Conservation (phyloP, 768 basidiomycete genomes). For the Kwoniella bestiolae region DNA sequence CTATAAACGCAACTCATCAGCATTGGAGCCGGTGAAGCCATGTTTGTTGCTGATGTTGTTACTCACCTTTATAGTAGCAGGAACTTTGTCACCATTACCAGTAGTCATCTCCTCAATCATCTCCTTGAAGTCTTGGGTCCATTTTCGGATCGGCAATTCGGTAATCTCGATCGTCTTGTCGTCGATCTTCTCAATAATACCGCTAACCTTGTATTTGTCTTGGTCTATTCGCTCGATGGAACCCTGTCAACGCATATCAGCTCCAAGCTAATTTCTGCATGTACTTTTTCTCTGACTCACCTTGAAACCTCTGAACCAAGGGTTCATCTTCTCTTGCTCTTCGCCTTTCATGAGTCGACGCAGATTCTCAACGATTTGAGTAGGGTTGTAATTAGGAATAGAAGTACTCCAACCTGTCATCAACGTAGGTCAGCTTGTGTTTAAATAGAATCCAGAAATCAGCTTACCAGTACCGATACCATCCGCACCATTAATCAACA, state of each 20-base stretch:
- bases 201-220: constrained; percentile 78
- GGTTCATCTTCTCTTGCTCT: constrained; percentile 80
- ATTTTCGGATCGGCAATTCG: constrained; percentile 90
- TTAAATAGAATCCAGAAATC: not conserved
- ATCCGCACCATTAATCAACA: constrained; percentile 91
- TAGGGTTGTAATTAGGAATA: constrained; percentile 89
- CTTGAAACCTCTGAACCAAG: constrained; percentile 95
- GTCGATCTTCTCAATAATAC: constrained; percentile 73
- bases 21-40: not conserved
- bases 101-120: constrained; percentile 83
- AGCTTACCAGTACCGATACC: constrained; percentile 91
- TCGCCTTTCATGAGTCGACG: constrained; percentile 83
- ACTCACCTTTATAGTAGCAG: constrained; percentile 75
- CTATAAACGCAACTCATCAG: constrained; percentile 59
- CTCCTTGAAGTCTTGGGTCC: constrained; percentile 92
- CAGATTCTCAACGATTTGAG: constrained; percentile 85
- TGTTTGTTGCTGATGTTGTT: not conserved
- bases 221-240: constrained; percentile 71
- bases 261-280: too few species aligned
- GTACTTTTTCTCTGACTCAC: constrained; percentile 45
- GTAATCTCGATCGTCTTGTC: constrained; percentile 92
- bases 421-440: not conserved
- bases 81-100: constrained; percentile 75
- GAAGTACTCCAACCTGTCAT: constrained; percentile 86
- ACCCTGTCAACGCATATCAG: constrained; percentile 62